Percentiles rank a stretch among this genome's conserved stretches.
phyloP scores from a whole-genome alignment of 108 stramenopile species.

The Cyclostephanos invisitatus region DNA sequence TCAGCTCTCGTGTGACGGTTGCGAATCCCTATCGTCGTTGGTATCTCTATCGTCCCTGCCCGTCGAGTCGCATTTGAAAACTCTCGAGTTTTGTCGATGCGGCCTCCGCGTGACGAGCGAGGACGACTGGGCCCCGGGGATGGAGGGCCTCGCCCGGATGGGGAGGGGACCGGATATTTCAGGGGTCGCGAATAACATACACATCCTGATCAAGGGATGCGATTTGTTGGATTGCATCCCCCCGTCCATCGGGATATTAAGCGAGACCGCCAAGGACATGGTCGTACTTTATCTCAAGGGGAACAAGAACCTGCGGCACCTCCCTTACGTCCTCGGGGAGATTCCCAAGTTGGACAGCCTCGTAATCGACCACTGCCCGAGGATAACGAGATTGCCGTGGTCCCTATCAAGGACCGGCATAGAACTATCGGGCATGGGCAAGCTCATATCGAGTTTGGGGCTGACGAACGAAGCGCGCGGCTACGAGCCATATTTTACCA shows the following conservation, averaged over 20 bases:
- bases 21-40: not conserved
- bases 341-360: not conserved
- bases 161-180: not conserved
- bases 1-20: not conserved
- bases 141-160: not conserved
- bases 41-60: not conserved
- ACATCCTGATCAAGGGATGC: not conserved
- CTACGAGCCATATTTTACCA: not conserved
- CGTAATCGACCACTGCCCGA: not conserved
- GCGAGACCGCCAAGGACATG: not conserved
- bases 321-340: constrained; percentile 2
- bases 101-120: constrained; percentile 2
- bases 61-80: not conserved
- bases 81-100: not conserved
- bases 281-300: not conserved
- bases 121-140: constrained; percentile 1
- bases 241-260: not conserved
- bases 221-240: not conserved
- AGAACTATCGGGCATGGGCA: not conserved
- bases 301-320: not conserved
- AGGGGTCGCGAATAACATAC: not conserved
- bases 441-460: not conserved
- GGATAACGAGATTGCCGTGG: not conserved
- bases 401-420: not conserved
- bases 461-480: not conserved